A percentile compares a stretch with the other conserved stretches of the same genome.
Conservation (phyloP, 208 protist species). For the Acanthamoeba sp. region DNA sequence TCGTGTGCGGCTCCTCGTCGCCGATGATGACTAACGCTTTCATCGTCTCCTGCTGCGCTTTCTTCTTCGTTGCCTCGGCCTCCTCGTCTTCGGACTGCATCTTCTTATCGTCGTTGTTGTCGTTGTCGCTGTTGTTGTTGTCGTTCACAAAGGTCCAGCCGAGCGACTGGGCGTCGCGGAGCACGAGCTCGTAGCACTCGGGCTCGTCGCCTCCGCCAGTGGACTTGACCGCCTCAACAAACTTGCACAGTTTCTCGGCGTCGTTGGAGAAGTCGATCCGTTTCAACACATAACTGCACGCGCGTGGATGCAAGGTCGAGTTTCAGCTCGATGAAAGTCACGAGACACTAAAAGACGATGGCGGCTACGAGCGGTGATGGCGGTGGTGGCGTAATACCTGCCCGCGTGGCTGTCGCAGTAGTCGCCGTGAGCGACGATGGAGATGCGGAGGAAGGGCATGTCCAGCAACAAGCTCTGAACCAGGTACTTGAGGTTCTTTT, state of each 20-base stretch:
- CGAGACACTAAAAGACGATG: too few species aligned
- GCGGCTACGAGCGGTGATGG: too few species aligned
- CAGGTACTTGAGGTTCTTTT: slow-evolving; percentile 70
- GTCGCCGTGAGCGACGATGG: slow-evolving; percentile 73
- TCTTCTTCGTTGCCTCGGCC: neutral
- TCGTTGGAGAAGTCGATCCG: slow-evolving; percentile 75
- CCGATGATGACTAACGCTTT: slow-evolving; percentile 74
- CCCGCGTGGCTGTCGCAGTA: slow-evolving; percentile 52
- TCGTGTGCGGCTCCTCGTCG: slow-evolving; percentile 67
- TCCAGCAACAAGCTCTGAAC: slow-evolving; percentile 71
- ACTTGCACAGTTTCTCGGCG: slow-evolving; percentile 37
- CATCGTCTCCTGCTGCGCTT: slow-evolving; percentile 49
- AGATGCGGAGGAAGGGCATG: slow-evolving; percentile 72
- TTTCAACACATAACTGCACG: slow-evolving; percentile 72
- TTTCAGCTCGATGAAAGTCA: too few species aligned
- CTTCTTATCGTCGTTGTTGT: neutral
- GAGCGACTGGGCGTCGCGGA: slow-evolving; percentile 60
- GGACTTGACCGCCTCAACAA: neutral
- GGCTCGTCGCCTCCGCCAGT: slow-evolving; percentile 54
- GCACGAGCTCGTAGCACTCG: slow-evolving; percentile 72
- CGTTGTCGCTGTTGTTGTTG: neutral
- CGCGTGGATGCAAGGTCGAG: too few species aligned
- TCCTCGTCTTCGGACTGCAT: neutral
- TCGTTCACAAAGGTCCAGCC: slow-evolving; percentile 34
- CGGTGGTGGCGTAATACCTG: neutral